phyloP scores from a whole-genome alignment of 1,284 basidiomycete genomes.

The Stygiomarasmius scandens region DNA sequence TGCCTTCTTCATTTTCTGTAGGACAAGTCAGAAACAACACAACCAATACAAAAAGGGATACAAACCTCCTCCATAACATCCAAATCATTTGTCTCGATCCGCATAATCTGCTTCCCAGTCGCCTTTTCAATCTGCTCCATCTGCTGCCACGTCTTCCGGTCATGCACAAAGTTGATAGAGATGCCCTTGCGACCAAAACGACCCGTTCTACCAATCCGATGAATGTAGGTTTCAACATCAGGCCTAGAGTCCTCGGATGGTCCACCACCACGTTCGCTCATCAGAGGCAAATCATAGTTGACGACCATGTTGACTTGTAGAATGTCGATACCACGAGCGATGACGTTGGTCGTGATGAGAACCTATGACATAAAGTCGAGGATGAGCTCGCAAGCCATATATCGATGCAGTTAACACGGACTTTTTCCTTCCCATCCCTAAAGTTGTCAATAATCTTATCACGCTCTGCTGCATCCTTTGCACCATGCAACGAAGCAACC shows the following conservation, averaged over 20 bases:
- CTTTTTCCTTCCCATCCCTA: constrained; percentile 95
- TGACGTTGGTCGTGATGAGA: constrained; percentile 98
- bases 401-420: constrained; percentile 33
- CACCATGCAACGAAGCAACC: constrained; percentile 94
- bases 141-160: constrained; percentile 80
- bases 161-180: constrained; percentile 95
- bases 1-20: constrained; percentile 76
- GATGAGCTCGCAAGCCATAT: no score
- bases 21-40: constrained; percentile 1
- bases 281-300: constrained; percentile 95
- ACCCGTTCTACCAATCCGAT: constrained; percentile 97
- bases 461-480: constrained; percentile 87
- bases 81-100: constrained; percentile 83
- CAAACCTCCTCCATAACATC: constrained; percentile 88
- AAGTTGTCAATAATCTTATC: constrained; percentile 95
- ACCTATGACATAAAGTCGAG: constrained; percentile 37
- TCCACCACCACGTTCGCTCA: constrained; percentile 65
- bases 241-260: constrained; percentile 56
- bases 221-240: constrained; percentile 97
- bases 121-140: constrained; percentile 84
- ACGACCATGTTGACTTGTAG: constrained; percentile 99
- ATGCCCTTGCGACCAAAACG: constrained; percentile 95
- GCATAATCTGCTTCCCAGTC: constrained; percentile 75
- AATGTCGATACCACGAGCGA: constrained; percentile 98
- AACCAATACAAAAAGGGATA: constrained; percentile 2